Evolutionary conservation across 2,329 filamentous ascomycete species (phyloP).

Genomic region (Colletotrichum euphorbiae): DNA sequence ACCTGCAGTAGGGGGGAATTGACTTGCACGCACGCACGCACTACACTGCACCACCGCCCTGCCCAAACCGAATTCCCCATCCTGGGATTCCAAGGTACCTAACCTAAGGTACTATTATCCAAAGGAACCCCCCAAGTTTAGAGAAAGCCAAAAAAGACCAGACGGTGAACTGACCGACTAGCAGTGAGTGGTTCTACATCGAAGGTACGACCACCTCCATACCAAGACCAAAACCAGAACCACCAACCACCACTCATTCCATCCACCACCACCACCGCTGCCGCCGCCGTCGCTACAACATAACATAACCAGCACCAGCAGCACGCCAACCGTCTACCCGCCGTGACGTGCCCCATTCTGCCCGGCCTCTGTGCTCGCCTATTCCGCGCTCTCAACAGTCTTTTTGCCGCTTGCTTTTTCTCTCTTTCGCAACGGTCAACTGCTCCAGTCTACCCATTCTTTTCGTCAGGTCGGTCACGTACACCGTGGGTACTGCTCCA

Average conservation of each 20-base stretch:
- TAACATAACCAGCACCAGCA: slow-evolving; percentile 22
- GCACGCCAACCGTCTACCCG: slow-evolving; percentile 21
- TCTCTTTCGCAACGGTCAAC: slow-evolving; percentile 33
- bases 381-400: slow-evolving; percentile 31
- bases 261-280: slow-evolving; percentile 3
- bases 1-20: slow-evolving; percentile 19
- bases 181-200: neutral
- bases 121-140: slow-evolving; percentile 10
- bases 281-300: slow-evolving; percentile 11
- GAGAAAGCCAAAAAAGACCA: slow-evolving; percentile 14
- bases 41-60: neutral
- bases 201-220: slow-evolving; percentile 4
- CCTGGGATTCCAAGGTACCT: neutral
- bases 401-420: slow-evolving; percentile 29
- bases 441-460: slow-evolving; percentile 28
- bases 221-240: neutral
- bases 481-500: slow-evolving; percentile 26
- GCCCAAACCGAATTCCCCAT: slow-evolving; percentile 15
- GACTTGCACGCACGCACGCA: neutral
- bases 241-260: slow-evolving; percentile 17
- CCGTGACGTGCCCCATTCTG: slow-evolving; percentile 31
- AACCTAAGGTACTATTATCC: too few species aligned
- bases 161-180: slow-evolving; percentile 7
- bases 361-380: slow-evolving; percentile 20
- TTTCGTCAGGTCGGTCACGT: slow-evolving; percentile 19